A percentile compares a stretch with the other conserved stretches of the same genome.
Conservation (phyloP, 2,329 filamentous ascomycete species). For the Sporothrix protearum region DNA sequence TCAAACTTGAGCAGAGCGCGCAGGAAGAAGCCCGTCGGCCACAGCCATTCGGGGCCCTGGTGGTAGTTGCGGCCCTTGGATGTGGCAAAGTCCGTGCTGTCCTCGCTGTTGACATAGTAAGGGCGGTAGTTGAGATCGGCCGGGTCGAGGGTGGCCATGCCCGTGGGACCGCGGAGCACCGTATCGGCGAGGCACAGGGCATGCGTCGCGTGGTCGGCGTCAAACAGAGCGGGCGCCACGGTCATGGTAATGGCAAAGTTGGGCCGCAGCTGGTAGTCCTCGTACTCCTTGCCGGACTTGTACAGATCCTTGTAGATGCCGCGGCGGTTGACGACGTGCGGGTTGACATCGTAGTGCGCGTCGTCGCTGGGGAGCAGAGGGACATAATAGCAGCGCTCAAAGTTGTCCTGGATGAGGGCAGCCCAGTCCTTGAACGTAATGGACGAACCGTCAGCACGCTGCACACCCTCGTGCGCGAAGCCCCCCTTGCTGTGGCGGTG, state of each 20-base stretch:
- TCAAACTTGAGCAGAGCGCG: constrained; percentile 90
- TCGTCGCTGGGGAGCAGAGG: constrained; percentile 69
- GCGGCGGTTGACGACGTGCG: constrained; percentile 75
- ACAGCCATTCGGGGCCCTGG: constrained; percentile 96
- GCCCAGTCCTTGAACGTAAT: constrained; percentile 80
- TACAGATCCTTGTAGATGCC: constrained; percentile 99
- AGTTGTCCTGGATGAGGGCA: constrained; percentile 72
- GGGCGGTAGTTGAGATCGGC: constrained; percentile 89
- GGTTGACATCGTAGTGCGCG: constrained; percentile 72
- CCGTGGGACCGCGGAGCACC: constrained; percentile 76
- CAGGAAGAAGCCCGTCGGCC: constrained; percentile 94
- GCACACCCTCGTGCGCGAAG: constrained; percentile 72
- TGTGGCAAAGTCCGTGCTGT: constrained; percentile 85
- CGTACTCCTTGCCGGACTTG: constrained; percentile 88
- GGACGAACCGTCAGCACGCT: constrained; percentile 53
- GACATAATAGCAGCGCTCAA: constrained; percentile 89
- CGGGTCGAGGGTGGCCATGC: constrained; percentile 95
- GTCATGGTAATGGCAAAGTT: constrained; percentile 97
- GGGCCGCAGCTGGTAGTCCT: constrained; percentile 92
- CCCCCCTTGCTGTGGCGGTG: constrained; percentile 63
- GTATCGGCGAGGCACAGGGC: constrained; percentile 78
- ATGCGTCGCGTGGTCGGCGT: constrained; percentile 69
- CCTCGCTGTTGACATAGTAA: constrained; percentile 92
- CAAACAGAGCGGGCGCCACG: constrained; percentile 84
- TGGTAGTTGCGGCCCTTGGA: constrained; percentile 97